Conservation (phyloP, 2,329 filamentous ascomycete species). For the Neofusicoccum parvum region DNA sequence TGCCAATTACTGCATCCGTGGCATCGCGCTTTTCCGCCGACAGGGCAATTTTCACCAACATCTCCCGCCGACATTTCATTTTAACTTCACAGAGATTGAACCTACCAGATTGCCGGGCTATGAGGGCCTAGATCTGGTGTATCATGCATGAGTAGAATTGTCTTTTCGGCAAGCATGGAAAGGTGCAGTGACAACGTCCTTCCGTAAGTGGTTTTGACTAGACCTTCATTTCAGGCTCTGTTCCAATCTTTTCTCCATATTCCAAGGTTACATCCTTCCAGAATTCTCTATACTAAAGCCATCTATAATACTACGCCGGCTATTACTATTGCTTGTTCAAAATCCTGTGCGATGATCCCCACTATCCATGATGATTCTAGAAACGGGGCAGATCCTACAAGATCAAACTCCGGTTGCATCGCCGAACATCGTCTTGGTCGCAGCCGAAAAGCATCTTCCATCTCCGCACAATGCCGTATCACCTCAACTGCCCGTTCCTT, state of each 20-base stretch:
- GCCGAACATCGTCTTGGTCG: not conserved
- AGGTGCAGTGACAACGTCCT: not conserved
- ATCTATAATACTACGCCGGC: not conserved
- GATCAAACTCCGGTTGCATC: not conserved
- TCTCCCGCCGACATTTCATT: not conserved
- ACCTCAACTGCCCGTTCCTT: not conserved
- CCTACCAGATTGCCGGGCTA: not conserved
- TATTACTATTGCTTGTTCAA: not conserved
- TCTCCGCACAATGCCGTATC: not conserved
- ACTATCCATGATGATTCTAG: not conserved
- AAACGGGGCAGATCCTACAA: not conserved
- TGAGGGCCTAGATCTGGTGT: not conserved
- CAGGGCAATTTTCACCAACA: not conserved
- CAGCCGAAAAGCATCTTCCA: not conserved
- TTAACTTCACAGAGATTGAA: not conserved
- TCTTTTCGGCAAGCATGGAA: not conserved
- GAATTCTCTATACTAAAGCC: not conserved
- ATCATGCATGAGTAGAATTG: not conserved
- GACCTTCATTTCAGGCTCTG: not conserved
- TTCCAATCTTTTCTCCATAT: not conserved
- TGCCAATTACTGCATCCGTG: not conserved
- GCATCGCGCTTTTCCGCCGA: not conserved
- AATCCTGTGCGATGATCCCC: not conserved
- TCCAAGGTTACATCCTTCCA: not conserved
- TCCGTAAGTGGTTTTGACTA: not conserved